phyloP scores from a whole-genome alignment of 176 grass and related monocot genomes.

The Ananas comosus region DNA sequence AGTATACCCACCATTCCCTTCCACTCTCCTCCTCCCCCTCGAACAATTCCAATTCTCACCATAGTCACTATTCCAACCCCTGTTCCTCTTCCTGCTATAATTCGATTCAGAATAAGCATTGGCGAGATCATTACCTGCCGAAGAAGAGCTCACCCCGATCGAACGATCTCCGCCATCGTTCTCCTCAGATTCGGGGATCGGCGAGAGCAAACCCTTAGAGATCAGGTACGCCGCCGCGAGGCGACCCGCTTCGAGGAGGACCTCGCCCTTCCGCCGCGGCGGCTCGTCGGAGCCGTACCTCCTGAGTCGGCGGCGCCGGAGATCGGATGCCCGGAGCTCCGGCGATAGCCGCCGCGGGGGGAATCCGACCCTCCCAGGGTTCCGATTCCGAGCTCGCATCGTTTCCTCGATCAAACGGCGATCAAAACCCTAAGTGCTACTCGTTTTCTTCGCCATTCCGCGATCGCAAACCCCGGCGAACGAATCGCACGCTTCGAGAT shows the following conservation, averaged over 20 bases:
- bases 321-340: neutral
- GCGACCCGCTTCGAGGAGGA: slow-evolving; percentile 51
- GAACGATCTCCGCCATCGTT: neutral
- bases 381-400: slow-evolving; percentile 3
- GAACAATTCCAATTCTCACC: slow-evolving; percentile 26
- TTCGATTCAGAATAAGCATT: neutral
- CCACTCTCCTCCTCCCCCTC: neutral
- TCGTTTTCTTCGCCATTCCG: too few species aligned
- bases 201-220: slow-evolving; percentile 38
- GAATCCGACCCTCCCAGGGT: neutral
- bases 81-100: slow-evolving; percentile 7
- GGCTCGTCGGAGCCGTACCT: neutral
- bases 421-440: neutral
- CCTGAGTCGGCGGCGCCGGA: neutral
- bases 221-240: slow-evolving; percentile 52
- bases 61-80: slow-evolving; percentile 3
- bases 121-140: neutral
- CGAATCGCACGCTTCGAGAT: too few species aligned
- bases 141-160: neutral
- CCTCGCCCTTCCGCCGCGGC: neutral
- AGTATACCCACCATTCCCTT: neutral
- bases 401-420: neutral
- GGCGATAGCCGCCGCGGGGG: neutral
- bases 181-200: slow-evolving; percentile 3
- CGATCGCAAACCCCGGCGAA: too few species aligned